These are phyloP conservation scores for Simmondsia chinensis DNA, from an alignment of 148 eudicot genomes.

Conservation along the genomic window DNA sequence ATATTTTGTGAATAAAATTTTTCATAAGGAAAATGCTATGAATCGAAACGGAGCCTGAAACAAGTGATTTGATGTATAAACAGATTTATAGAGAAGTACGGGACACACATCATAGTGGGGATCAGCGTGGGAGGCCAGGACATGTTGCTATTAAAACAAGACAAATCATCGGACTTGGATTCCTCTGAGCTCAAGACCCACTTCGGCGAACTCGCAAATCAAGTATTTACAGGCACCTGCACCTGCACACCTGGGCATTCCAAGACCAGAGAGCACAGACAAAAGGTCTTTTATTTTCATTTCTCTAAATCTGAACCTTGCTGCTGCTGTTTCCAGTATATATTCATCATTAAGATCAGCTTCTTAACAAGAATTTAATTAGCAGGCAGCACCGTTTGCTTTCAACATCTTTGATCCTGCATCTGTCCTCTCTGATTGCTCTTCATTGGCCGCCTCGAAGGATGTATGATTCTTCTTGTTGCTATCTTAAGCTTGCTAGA, in stretches of 20 bases:
- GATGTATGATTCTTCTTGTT: slow-evolving; percentile 35
- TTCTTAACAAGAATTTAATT: too few relatives aligned
- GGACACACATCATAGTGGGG: slow-evolving; percentile 87
- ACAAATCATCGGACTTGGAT: slow-evolving; percentile 48
- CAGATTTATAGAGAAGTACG: slow-evolving; percentile 84
- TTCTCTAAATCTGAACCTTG: not conserved
- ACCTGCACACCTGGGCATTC: slow-evolving; percentile 27
- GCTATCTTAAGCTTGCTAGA: not conserved
- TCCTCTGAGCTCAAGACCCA: slow-evolving; percentile 58
- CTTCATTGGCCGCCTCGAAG: slow-evolving; percentile 41
- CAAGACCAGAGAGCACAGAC: slow-evolving; percentile 30
- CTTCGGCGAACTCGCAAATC: slow-evolving; percentile 67
- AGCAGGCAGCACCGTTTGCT: slow-evolving; percentile 51
- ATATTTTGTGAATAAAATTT: not conserved
- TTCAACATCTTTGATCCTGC: slow-evolving; percentile 59
- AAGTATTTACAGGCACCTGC: slow-evolving; percentile 59
- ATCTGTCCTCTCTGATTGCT: slow-evolving; percentile 23
- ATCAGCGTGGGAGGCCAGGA: slow-evolving; percentile 74
- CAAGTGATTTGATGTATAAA: too few relatives aligned
- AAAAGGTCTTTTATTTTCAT: slow-evolving; percentile 27
- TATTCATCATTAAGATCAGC: too few relatives aligned
- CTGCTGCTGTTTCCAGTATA: too few relatives aligned
- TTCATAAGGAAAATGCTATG: not conserved
- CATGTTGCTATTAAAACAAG: slow-evolving; percentile 64
- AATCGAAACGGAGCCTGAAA: not conserved